Base-by-base conservation (phyloP, 768 basidiomycete genomes). In the Tulasnella sp. region DNA sequence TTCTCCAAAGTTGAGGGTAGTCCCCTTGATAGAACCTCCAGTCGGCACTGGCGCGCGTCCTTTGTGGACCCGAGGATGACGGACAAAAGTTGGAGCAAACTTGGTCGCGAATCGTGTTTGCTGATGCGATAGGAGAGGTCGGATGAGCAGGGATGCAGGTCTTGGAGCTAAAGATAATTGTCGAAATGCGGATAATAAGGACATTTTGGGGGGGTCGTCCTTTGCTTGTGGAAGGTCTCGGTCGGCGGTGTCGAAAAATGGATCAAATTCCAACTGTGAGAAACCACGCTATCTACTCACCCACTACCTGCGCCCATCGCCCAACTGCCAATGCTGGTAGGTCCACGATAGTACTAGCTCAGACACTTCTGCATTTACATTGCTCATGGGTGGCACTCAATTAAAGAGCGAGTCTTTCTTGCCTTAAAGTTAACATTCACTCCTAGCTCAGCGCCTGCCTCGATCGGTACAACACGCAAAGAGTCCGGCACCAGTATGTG, bases 1-100 rank as follows among this genome's bases (percentile, higher is more conserved):
- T 9, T 96, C 92, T 51, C 96, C 98, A 81, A 90, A 94, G 16
- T 94, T 91, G 55, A 99, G 89, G 1, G 95, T 95, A 5, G 98
- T 96, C 29, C 97, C 98, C 83, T 95, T 93, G 16, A 90, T 93
- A 23, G 95, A 96, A 16, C 98, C 98, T 75, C 97, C 98, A 40
- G 85, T 90, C 1, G 94, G 94, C 73, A 96, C 89, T 10, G 93
- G 93, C 67, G 95, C 88, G 69, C 91, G 88, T 74, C 96, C 96
- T 84, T 98, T 98, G 85, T 97, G 95, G 15, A 94, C 90, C 84
- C 93, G 95, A 81, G 93, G 86, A 83, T 93, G 91, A 84, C 94
- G 92, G 78, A 95, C 91, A 79, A 91, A 87, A 57, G 91, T 89
- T 5, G 97, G 97, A 2, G 95, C 95, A 37, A 98, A 90, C 80